Evolutionary conservation across 768 basidiomycete genomes (phyloP).

Genomic region (Galerina sulciceps): DNA sequence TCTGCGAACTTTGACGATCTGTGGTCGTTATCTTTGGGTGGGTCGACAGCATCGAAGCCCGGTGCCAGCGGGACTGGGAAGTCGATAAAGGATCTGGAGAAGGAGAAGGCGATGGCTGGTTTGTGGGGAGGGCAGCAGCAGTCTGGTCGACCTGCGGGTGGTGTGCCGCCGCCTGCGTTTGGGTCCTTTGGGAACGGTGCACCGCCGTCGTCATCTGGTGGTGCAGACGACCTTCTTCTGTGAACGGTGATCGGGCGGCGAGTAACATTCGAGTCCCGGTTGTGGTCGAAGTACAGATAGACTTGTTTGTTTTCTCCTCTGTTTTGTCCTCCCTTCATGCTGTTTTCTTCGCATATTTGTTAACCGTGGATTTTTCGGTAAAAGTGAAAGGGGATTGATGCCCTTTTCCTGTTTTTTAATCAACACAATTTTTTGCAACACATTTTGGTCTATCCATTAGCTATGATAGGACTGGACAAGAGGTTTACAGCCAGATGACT

Average conservation of each 20-base stretch:
- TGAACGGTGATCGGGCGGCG: neutral
- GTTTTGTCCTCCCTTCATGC: neutral
- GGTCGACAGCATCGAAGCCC: slow-evolving; percentile 40
- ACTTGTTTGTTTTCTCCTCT: neutral
- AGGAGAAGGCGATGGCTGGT: slow-evolving; percentile 80
- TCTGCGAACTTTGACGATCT: slow-evolving; percentile 80
- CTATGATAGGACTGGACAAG: too few relatives aligned
- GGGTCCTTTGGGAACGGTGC: slow-evolving; percentile 31
- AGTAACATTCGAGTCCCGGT: neutral
- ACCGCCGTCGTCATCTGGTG: slow-evolving; percentile 25
- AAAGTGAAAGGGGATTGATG: too few relatives aligned
- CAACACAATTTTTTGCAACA: too few relatives aligned
- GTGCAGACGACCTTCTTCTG: slow-evolving; percentile 31
- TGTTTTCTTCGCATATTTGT: neutral
- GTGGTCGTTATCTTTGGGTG: slow-evolving; percentile 81
- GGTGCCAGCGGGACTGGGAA: slow-evolving; percentile 47
- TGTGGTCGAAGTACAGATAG: neutral
- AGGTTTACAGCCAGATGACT: too few relatives aligned
- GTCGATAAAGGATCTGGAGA: slow-evolving; percentile 88
- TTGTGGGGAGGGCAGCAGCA: slow-evolving; percentile 67
- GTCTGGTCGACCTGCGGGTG: slow-evolving; percentile 18
- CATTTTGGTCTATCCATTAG: too few relatives aligned
- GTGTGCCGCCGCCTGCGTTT: slow-evolving; percentile 22
- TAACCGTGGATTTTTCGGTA: neutral
- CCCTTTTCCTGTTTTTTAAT: too few relatives aligned